These are phyloP conservation scores for Zalerion maritima DNA, from an alignment of 495 filamentous ascomycete genomes.

Conservation along the genomic window DNA sequence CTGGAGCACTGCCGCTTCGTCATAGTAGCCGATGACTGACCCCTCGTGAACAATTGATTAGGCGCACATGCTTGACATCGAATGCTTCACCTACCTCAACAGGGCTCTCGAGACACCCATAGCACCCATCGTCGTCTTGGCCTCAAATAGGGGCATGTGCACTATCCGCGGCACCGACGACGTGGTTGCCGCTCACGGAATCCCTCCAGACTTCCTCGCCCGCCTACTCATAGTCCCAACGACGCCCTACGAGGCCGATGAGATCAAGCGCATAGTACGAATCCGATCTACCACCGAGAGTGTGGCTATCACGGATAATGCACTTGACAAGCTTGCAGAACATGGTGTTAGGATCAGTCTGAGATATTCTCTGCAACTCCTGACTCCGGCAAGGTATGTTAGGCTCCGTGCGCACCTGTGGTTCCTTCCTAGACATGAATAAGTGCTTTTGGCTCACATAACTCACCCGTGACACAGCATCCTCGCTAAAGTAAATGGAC, in stretches of 20 bases:
- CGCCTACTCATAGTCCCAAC: slow-evolving; percentile 94
- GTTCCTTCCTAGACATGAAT: no score
- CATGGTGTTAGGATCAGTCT: slow-evolving; percentile 77
- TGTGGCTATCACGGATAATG: slow-evolving; percentile 63
- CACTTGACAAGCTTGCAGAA: slow-evolving; percentile 69
- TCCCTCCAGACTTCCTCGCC: slow-evolving; percentile 82
- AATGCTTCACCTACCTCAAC: slow-evolving; percentile 98
- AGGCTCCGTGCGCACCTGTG: no score
- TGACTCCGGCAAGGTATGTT: slow-evolving; percentile 62
- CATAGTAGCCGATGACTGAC: slow-evolving; percentile 1
- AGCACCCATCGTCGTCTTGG: slow-evolving; percentile 91
- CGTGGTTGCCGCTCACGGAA: slow-evolving; percentile 73
- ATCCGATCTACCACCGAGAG: slow-evolving; percentile 71
- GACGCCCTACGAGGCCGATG: slow-evolving; percentile 62
- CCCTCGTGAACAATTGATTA: no score
- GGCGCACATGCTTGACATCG: slow-evolving; percentile 98
- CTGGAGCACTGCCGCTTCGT: no score
- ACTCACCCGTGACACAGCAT: slow-evolving; percentile 22
- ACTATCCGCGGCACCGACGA: slow-evolving; percentile 78
- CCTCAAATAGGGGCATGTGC: slow-evolving; percentile 86
- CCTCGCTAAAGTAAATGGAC: slow-evolving; percentile 47
- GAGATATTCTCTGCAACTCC: slow-evolving; percentile 80
- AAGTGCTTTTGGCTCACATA: slow-evolving; percentile 2
- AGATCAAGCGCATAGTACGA: slow-evolving; percentile 80
- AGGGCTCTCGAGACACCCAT: slow-evolving; percentile 86